A percentile compares a stretch with the other conserved stretches of the same genome.
phyloP scores from a whole-genome alignment of 768 basidiomycete species.

The Pleurotus platypus region DNA sequence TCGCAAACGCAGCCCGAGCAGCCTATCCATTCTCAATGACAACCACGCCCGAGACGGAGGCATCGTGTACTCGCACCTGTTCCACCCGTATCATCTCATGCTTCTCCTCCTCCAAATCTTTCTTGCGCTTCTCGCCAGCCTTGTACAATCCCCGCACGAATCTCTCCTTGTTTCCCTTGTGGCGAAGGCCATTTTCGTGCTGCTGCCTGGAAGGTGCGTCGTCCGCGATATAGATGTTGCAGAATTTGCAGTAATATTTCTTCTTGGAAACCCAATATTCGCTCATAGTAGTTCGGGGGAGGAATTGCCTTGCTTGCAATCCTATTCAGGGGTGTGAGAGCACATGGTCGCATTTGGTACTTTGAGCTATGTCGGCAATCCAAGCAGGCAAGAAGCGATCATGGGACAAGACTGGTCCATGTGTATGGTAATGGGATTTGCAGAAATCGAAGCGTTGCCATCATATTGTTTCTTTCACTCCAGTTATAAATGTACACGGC shows the following conservation, averaged over 20 bases:
- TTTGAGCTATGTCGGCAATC: no score
- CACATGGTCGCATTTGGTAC: no score
- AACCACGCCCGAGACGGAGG: background rate
- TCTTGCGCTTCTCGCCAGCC: constrained; percentile 82
- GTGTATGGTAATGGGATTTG: background rate
- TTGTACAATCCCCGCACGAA: constrained; percentile 94
- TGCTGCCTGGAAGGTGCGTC: constrained; percentile 89
- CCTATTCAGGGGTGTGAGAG: no score
- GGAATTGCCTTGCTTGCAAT: background rate
- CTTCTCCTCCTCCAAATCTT: constrained; percentile 81
- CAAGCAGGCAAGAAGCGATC: no score
- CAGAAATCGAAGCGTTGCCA: background rate
- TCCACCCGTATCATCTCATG: constrained; percentile 86
- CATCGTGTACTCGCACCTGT: constrained; percentile 40
- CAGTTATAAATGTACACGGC: background rate
- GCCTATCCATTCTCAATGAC: constrained; percentile 40
- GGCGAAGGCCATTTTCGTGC: constrained; percentile 90
- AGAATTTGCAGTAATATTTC: constrained; percentile 95
- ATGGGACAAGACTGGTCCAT: no score
- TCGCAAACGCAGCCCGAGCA: constrained; percentile 75
- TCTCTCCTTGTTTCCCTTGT: constrained; percentile 92
- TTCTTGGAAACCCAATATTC: constrained; percentile 94
- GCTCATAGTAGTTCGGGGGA: constrained; percentile 48
- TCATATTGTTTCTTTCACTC: background rate
- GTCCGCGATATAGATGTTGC: constrained; percentile 95